Conservation (phyloP, 805 yeast genomes). For the Sungouiozyma intestinalis region DNA sequence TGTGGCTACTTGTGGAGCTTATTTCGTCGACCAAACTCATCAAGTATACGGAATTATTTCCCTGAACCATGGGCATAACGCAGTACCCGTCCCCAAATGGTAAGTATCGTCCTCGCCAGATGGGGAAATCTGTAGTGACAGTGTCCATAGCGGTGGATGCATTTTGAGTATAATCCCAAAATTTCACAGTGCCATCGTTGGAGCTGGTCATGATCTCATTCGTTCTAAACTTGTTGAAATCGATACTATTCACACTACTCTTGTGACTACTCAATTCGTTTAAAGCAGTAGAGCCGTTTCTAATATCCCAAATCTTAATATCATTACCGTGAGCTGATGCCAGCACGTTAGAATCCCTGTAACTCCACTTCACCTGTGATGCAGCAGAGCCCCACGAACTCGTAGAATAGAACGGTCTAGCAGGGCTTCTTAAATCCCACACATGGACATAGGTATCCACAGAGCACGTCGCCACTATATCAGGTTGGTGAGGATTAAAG, state of each 20-base stretch:
- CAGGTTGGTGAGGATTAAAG: constrained; percentile 82
- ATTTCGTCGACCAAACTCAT: constrained; percentile 17
- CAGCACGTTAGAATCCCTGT: constrained; percentile 57
- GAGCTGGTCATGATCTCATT: constrained; percentile 70
- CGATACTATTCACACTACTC: constrained; percentile 85
- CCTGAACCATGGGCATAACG: constrained; percentile 85
- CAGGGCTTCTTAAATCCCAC: constrained; percentile 86
- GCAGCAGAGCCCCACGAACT: constrained; percentile 97
- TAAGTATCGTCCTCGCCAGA: constrained; percentile 75
- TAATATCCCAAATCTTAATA: constrained; percentile 77
- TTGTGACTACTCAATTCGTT: constrained; percentile 59
- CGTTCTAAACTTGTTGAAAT: constrained; percentile 55
- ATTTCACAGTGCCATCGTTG: constrained; percentile 72
- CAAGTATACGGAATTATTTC: constrained; percentile 40
- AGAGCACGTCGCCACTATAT: constrained; percentile 81
- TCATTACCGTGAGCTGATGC: constrained; percentile 82
- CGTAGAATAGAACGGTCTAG: constrained; percentile 60
- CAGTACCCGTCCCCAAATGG: constrained; percentile 88
- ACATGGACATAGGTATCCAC: constrained; percentile 78
- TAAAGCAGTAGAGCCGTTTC: constrained; percentile 73
- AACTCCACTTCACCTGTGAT: constrained; percentile 91
- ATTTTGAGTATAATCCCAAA: constrained; percentile 56
- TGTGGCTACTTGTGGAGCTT: constrained; percentile 6
- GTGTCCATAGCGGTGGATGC: constrained; percentile 42
- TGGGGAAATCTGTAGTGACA: constrained; percentile 69